Evolutionary conservation across 148 eudicot genomes (phyloP), one percentile per base, ranked within the genome.

Genomic region (Fagopyrum homotropicum): DNA sequence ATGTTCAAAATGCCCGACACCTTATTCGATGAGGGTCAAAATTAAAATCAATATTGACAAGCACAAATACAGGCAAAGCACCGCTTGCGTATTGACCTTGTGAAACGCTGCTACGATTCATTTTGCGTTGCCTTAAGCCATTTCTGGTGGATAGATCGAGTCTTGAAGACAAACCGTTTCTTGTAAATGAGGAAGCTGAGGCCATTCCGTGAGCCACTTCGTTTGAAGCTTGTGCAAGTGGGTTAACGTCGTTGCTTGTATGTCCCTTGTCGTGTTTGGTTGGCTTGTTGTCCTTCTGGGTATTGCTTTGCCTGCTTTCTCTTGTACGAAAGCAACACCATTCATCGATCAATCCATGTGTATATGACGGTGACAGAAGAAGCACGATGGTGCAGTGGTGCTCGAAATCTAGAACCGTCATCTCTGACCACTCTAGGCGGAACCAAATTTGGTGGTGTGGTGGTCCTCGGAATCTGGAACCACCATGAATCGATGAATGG

Each of bases 111-210:
- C 73, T 17, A 29, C 75, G 80, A 52, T 45, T 76, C 77, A 75
- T 82, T 75, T 6, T 52, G 46, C 75, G 61, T 73, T 19, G 79
- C 72, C 57, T 79, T 73, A 79, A 4, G 72, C 77, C 82, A 60
- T 76, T 82, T 73, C 57, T 71, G 11, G 22, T 26, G 0, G 75
- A 60, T 26, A 22, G 63, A 22, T 73, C 79, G 9, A 54, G 35
- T 45, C 43, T 73, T 17, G 66, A 79, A 59, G 79, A 19, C 43
- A 73, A 76, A 19, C 77, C 56, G 4, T 73, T 82, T 5, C 71
- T 73, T 22, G 72, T 40, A 56, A 78, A 60, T 10, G 74, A 60
- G 73, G 75, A 60, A 50, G 47, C 74, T 54, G 73, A 72, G 1
- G 69, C 74, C 73, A 44, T 72, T 75, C 77, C 75, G 35, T 59